Conservation (phyloP, 2,329 filamentous ascomycete genomes). For the Aspergillus fumigatus region DNA sequence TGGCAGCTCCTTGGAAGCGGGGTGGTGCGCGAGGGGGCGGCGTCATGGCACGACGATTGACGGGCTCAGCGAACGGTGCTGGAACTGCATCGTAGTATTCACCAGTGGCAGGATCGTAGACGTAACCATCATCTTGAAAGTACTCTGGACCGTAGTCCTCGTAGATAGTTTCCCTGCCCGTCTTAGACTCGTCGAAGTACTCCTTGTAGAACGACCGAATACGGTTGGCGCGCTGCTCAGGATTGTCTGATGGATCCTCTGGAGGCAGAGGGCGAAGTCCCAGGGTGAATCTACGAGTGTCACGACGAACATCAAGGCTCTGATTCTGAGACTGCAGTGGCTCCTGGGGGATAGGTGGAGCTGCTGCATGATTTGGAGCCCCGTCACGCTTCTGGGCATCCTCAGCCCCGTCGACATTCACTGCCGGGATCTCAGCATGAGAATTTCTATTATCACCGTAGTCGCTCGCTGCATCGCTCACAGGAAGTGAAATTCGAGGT, state of each 20-base stretch:
- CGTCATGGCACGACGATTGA: slow-evolving; percentile 90
- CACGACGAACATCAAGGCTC: slow-evolving; percentile 29
- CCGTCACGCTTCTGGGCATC: slow-evolving; percentile 15
- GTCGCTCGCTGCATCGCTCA: slow-evolving; percentile 49
- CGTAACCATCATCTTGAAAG: slow-evolving; percentile 55
- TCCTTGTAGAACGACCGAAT: slow-evolving; percentile 99
- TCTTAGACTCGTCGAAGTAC: slow-evolving; percentile 85
- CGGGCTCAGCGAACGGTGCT: slow-evolving; percentile 74
- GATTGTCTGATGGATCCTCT: slow-evolving; percentile 81
- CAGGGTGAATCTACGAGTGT: slow-evolving; percentile 52
- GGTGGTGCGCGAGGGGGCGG: slow-evolving; percentile 71
- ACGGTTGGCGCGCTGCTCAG: slow-evolving; percentile 88
- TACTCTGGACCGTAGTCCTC: slow-evolving; percentile 72
- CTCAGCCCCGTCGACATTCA: slow-evolving; percentile 26
- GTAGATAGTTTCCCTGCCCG: slow-evolving; percentile 55
- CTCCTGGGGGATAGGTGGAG: slow-evolving; percentile 23
- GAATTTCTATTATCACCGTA: slow-evolving; percentile 53
- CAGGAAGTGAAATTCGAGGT: slow-evolving; percentile 37
- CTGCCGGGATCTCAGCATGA: slow-evolving; percentile 39
- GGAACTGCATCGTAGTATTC: slow-evolving; percentile 29
- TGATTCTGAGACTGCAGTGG: slow-evolving; percentile 18
- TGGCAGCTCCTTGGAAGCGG: slow-evolving; percentile 45
- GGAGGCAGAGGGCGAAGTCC: slow-evolving; percentile 80
- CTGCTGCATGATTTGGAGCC: slow-evolving; percentile 8
- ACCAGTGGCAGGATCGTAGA: slow-evolving; percentile 50